These are phyloP conservation scores for Fusarium multiceps DNA, from an alignment of 2,329 filamentous ascomycete genomes.

Conservation along the genomic window DNA sequence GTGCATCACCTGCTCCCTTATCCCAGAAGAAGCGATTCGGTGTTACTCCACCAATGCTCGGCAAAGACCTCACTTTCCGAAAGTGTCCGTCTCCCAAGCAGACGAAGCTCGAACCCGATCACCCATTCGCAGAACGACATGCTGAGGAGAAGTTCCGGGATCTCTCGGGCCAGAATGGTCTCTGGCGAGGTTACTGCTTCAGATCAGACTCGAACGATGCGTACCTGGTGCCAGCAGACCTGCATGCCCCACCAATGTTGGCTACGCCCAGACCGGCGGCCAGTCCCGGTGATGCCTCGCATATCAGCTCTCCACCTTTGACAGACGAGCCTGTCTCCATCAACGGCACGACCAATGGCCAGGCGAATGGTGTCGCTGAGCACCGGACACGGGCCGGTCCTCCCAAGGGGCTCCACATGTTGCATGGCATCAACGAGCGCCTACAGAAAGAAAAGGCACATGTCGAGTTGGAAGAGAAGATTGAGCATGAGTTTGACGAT, in stretches of 20 bases:
- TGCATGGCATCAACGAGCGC: conserved; percentile 64
- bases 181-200: conserved; percentile 83
- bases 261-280: conserved; percentile 60
- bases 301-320: conserved; percentile 53
- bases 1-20: conserved; percentile 50
- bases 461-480: conserved; percentile 64
- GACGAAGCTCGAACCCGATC: conserved; percentile 84
- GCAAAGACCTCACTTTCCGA: conserved; percentile 82
- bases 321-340: conserved; percentile 56
- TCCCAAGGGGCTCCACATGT: conserved; percentile 60
- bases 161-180: conserved; percentile 68
- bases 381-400: conserved; percentile 47
- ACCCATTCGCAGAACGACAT: conserved; percentile 65
- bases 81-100: conserved; percentile 84
- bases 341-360: conserved; percentile 40
- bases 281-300: conserved; percentile 54
- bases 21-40: conserved; percentile 62
- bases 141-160: conserved; percentile 64
- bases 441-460: conserved; percentile 62
- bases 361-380: conserved; percentile 39
- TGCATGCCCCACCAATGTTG: conserved; percentile 62
- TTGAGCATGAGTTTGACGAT: conserved; percentile 78
- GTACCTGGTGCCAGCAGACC: conserved; percentile 55
- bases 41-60: conserved; percentile 87
- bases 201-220: conserved; percentile 51